Base-by-base conservation (phyloP, 2,329 filamentous ascomycete species). In the Chrysoporthe austroafricana region DNA sequence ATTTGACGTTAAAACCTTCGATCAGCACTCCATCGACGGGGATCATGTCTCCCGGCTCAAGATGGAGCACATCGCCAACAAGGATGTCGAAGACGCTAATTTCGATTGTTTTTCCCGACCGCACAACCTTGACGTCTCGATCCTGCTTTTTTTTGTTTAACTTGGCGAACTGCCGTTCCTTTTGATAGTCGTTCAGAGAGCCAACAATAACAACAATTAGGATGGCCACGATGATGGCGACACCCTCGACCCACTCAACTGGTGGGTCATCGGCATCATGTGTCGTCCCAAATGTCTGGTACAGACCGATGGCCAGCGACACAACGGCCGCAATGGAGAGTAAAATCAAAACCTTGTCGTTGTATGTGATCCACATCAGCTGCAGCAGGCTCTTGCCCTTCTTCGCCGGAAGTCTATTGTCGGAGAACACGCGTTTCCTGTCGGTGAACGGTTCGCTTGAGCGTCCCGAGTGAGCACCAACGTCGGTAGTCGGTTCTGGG, bases 281-380 rank as follows among this genome's bases (percentile, higher is more conserved):
- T 4, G 82, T 72, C 26, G 81, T 80, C 14, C 90, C 90, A 75
- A 92, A 90, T 0, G 90, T 91, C 76, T 93, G 90, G 76, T 93
- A 94, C 0, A 94, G 81, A 60, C 91, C 91, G 54, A 94, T 85
- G 5, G 88, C 90, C 56, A 94, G 83, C 57, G 91, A 93, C 62
- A 94, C 87, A 48, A 88, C 82, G 3, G 91, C 91, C 56, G 91
- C 91, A 61, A 86, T 81, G 0, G 90, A 91, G 65, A 93, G 82
- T 6, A 93, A 81, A 68, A 93, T 91, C 58, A 94, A 81, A 3
- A 94, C 90, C 76, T 94, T 94, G 83, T 94, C 91, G 79, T 94
- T 92, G 77, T 93, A 93, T 0, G 91, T 92, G 73, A 94, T 91
- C 91, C 91, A 94, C 78, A 92, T 91, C 54, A 94, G 82, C 74